These are phyloP conservation scores for Plasmodium cynomolgi DNA, from an alignment of 169 alveolate genomes.

Conservation along the genomic window DNA sequence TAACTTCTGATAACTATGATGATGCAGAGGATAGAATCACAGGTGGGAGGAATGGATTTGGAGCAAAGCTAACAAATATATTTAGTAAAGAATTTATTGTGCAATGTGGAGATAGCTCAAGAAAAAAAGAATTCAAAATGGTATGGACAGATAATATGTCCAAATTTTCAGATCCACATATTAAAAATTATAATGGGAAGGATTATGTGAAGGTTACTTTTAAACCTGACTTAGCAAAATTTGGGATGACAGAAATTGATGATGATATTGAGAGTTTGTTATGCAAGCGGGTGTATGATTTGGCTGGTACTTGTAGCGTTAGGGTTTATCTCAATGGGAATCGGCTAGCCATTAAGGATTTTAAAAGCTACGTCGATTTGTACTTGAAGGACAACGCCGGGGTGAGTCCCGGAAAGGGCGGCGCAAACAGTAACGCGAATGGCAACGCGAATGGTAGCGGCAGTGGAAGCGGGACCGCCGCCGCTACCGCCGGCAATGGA, in stretches of 20 bases:
- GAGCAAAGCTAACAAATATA: constrained; percentile 99
- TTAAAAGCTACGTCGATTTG: constrained; percentile 95
- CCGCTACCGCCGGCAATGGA: not conserved
- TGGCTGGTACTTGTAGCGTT: constrained; percentile 98
- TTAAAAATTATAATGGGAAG: constrained; percentile 86
- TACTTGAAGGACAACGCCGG: constrained; percentile 83
- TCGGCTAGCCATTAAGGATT: constrained; percentile 91
- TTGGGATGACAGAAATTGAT: constrained; percentile 92
- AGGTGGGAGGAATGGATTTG: constrained; percentile 99
- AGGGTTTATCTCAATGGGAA: constrained; percentile 95
- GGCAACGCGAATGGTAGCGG: not conserved
- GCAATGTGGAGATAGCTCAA: constrained; percentile 95
- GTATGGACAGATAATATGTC: constrained; percentile 94
- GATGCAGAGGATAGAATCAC: constrained; percentile 98
- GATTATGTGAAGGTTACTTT: constrained; percentile 95
- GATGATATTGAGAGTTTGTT: constrained; percentile 93
- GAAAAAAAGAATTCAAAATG: constrained; percentile 89
- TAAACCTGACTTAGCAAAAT: constrained; percentile 96
- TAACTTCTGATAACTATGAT: constrained; percentile 99
- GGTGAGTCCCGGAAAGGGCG: not conserved
- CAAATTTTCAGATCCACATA: constrained; percentile 88
- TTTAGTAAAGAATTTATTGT: constrained; percentile 96
- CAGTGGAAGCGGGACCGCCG: too few species aligned
- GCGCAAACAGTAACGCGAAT: not conserved
- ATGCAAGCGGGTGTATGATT: constrained; percentile 97